Conservation (phyloP, 257 asterid genomes). For the Forsythia suspensa region DNA sequence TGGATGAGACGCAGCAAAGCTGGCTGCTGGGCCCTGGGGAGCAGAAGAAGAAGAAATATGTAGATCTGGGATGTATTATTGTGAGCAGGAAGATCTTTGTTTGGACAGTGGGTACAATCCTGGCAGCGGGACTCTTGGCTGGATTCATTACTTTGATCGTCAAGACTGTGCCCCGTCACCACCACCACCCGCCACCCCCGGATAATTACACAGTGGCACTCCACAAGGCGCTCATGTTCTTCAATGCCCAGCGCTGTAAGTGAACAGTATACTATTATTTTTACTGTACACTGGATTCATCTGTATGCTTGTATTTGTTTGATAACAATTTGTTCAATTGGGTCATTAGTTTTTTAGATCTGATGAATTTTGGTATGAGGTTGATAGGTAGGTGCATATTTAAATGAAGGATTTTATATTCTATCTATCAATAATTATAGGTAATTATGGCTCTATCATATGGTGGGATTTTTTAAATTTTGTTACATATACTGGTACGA, state of each 20-base stretch:
- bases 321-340: not conserved
- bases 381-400: not conserved
- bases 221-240: slow-evolving; percentile 89
- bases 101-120: slow-evolving; percentile 77
- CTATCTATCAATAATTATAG: not conserved
- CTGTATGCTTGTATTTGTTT: not conserved
- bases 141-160: slow-evolving; percentile 84
- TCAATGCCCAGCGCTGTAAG: slow-evolving; percentile 93
- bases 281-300: not conserved
- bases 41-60: slow-evolving; percentile 96
- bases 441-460: not conserved
- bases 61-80: slow-evolving; percentile 93
- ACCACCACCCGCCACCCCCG: slow-evolving; percentile 69
- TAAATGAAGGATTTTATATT: slow-evolving; percentile 6
- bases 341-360: not conserved
- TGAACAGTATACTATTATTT: slow-evolving; percentile 2
- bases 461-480: not conserved
- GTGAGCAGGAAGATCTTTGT: slow-evolving; percentile 87
- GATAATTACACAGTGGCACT: slow-evolving; percentile 90
- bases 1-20: slow-evolving; percentile 98
- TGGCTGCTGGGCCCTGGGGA: slow-evolving; percentile 96
- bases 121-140: slow-evolving; percentile 71
- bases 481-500: not conserved
- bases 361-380: not conserved
- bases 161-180: slow-evolving; percentile 81